These are phyloP conservation scores for Coniferiporia sulphurascens DNA, from an alignment of 1,284 basidiomycete genomes.

Conservation along the genomic window DNA sequence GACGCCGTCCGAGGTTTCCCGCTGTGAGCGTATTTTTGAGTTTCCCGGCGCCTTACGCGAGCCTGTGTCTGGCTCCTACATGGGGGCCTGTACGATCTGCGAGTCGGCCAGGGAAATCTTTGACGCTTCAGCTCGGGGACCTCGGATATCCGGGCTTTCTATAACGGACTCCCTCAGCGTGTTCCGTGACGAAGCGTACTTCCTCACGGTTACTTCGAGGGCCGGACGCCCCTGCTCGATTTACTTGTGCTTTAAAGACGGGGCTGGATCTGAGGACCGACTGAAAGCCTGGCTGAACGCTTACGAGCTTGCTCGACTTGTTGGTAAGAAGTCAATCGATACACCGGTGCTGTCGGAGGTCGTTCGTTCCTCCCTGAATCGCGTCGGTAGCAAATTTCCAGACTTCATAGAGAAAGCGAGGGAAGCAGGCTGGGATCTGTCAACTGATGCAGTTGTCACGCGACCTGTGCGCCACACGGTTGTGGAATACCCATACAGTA, in stretches of 20 bases:
- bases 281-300: constrained; percentile 56
- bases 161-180: constrained; percentile 24
- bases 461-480: background rate
- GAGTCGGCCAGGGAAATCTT: constrained; percentile 7
- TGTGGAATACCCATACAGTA: background rate
- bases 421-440: constrained; percentile 13
- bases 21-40: constrained; percentile 17
- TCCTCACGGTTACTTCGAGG: constrained; percentile 42
- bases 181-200: constrained; percentile 42
- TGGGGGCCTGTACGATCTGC: constrained; percentile 11
- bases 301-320: constrained; percentile 24
- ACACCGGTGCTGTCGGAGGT: background rate
- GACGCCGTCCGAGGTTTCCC: constrained; percentile 18
- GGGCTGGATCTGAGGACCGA: constrained; percentile 41
- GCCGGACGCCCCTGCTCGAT: constrained; percentile 21
- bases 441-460: constrained; percentile 13
- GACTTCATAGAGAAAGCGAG: constrained; percentile 14
- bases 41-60: constrained; percentile 2
- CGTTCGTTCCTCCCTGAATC: background rate
- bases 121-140: background rate
- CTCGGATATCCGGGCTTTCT: background rate
- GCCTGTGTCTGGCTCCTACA: constrained; percentile 14
- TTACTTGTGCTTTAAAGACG: constrained; percentile 46
- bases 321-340: background rate
- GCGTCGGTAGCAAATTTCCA: background rate